phyloP scores from a whole-genome alignment of 108 stramenopile species.

The Phaeodactylum tricornutum region DNA sequence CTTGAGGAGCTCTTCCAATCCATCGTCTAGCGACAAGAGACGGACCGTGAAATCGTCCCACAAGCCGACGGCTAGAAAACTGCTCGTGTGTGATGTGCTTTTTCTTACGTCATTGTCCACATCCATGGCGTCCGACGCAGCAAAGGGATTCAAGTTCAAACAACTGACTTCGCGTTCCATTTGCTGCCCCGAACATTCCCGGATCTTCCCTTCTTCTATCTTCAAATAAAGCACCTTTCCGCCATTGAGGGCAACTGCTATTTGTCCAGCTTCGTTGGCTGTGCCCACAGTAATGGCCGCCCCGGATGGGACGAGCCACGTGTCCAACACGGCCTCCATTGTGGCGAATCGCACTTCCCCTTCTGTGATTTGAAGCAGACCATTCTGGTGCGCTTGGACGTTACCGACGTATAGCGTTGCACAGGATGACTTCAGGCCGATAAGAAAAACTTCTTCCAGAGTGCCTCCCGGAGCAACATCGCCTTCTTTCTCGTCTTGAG shows the following conservation, averaged over 20 bases:
- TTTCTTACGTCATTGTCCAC: constrained; percentile 3
- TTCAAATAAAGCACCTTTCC: constrained; percentile 60
- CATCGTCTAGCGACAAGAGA: constrained; percentile 47
- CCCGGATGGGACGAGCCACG: constrained; percentile 48
- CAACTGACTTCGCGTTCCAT: constrained; percentile 93
- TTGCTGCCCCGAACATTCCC: constrained; percentile 18
- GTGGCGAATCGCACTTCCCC: constrained; percentile 39
- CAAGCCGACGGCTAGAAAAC: constrained; percentile 51
- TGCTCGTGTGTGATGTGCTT: background rate
- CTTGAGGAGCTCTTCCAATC: constrained; percentile 20
- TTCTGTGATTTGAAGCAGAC: constrained; percentile 46
- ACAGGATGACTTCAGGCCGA: constrained; percentile 47
- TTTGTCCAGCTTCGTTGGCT: constrained; percentile 83
- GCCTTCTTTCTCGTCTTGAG: constrained; percentile 18
- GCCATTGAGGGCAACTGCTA: constrained; percentile 72
- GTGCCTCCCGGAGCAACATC: constrained; percentile 57
- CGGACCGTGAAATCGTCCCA: constrained; percentile 92
- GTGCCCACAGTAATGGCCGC: constrained; percentile 74
- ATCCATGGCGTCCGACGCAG: constrained; percentile 32
- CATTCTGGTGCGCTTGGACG: constrained; percentile 29
- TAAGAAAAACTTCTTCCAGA: constrained; percentile 23
- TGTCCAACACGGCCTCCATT: constrained; percentile 28
- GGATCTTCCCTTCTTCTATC: constrained; percentile 29
- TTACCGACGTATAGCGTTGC: constrained; percentile 31
- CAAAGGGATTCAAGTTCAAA: constrained; percentile 79